Conservation (phyloP, 1,284 basidiomycete species). For the Ceratobasidium sp. region DNA sequence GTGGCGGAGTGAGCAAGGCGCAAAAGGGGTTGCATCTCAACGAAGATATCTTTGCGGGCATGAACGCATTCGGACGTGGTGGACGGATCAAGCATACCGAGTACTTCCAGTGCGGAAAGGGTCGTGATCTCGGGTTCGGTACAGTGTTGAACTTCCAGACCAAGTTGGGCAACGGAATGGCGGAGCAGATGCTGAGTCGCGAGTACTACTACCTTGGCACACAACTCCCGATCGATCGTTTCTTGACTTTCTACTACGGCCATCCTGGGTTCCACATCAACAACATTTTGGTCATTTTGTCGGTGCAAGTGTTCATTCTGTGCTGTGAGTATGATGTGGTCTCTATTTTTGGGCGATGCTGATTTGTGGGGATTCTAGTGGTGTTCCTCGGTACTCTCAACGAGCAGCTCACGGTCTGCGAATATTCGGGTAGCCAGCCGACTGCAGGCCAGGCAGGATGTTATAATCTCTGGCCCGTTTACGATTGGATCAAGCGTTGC, state of each 20-base stretch:
- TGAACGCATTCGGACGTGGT: constrained; percentile 97
- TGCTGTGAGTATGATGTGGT: constrained; percentile 66
- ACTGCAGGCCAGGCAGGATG: constrained; percentile 83
- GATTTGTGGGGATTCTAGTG: constrained; percentile 60
- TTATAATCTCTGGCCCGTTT: constrained; percentile 90
- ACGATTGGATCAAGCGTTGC: constrained; percentile 92
- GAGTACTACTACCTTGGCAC: constrained; percentile 99
- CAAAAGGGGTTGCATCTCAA: constrained; percentile 98
- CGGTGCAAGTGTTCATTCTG: constrained; percentile 91
- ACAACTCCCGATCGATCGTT: constrained; percentile 97
- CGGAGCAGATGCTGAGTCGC: constrained; percentile 98
- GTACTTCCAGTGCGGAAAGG: constrained; percentile 99
- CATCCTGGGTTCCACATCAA: constrained; percentile 99
- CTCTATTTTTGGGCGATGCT: background rate
- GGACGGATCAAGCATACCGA: constrained; percentile 99
- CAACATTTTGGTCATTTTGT: constrained; percentile 97
- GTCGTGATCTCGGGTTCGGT: constrained; percentile 98
- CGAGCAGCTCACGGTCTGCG: constrained; percentile 78
- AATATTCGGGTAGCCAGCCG: constrained; percentile 76
- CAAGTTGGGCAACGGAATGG: constrained; percentile 99
- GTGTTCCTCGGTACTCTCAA: constrained; percentile 92
- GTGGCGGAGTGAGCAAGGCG: constrained; percentile 98
- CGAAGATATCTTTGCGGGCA: constrained; percentile 99
- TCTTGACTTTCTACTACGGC: constrained; percentile 99
- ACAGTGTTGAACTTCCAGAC: constrained; percentile 99